A percentile compares a stretch with the other conserved stretches of the same genome.
phyloP scores from a whole-genome alignment of 192 early-diverging fungal genomes.

The Coemansia sp. region DNA sequence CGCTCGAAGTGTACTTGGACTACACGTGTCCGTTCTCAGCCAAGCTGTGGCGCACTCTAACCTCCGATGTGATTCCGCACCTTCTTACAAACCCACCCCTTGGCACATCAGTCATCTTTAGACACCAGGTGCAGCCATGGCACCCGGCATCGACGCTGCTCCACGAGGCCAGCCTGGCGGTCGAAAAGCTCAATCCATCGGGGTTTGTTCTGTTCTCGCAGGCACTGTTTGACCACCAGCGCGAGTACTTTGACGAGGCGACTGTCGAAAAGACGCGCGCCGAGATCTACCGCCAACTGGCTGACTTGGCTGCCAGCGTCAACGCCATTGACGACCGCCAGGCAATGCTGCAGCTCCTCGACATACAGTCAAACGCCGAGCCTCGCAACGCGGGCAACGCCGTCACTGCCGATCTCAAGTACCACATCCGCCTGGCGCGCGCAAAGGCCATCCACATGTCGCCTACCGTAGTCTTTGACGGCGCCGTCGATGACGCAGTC shows the following conservation, averaged over 20 bases:
- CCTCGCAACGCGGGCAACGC: constrained; percentile 69
- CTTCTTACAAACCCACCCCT: constrained; percentile 43
- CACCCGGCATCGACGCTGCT: constrained; percentile 74
- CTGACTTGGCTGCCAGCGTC: constrained; percentile 51
- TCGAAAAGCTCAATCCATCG: constrained; percentile 60
- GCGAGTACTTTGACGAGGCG: constrained; percentile 67
- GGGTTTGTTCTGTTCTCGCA: constrained; percentile 61
- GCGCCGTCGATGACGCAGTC: constrained; percentile 63
- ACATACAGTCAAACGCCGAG: constrained; percentile 24
- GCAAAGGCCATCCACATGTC: constrained; percentile 77
- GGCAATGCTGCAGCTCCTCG: constrained; percentile 55
- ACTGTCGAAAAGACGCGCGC: constrained; percentile 60
- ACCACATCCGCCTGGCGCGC: constrained; percentile 66
- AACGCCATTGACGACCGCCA: constrained; percentile 57
- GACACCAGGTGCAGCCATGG: constrained; percentile 89
- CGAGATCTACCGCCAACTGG: constrained; percentile 59
- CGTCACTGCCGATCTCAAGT: constrained; percentile 71
- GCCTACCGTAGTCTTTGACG: constrained; percentile 75
- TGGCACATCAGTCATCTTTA: constrained; percentile 67
- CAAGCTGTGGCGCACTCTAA: constrained; percentile 59
- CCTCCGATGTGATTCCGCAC: constrained; percentile 60
- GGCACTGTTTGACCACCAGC: constrained; percentile 64
- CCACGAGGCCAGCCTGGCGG: constrained; percentile 77
- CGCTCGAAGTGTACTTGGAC: constrained; percentile 51
- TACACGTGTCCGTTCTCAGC: constrained; percentile 70